Percentiles rank a stretch among this genome's conserved stretches.
These are phyloP conservation scores for Phytophthora litchii DNA, from an alignment of 352 stramenopile genomes.

Conservation along the genomic window DNA sequence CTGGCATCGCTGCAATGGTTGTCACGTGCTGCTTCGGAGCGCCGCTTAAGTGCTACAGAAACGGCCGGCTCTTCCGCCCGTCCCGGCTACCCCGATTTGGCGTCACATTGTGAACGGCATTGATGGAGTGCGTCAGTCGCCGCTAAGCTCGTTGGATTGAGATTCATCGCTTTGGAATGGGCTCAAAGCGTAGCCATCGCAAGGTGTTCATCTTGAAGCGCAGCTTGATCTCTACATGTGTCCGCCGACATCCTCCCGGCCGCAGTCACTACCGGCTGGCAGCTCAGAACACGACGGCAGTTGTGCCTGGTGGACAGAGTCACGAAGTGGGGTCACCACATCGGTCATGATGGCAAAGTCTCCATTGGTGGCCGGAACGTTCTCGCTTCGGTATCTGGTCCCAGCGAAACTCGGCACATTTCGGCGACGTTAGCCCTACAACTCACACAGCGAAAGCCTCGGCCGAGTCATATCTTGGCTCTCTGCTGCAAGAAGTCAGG, in stretches of 20 bases:
- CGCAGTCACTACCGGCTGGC: conserved; percentile 3
- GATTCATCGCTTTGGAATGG: conserved; percentile 7
- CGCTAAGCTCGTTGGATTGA: conserved; percentile 6
- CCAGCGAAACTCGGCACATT: conserved; percentile 3
- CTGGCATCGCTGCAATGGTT: background rate
- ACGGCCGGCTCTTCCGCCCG: conserved; percentile 21
- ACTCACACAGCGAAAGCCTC: background rate
- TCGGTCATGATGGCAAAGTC: background rate
- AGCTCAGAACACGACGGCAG: conserved; percentile 19
- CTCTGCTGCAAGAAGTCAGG: conserved; percentile 18
- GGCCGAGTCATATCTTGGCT: conserved; percentile 15
- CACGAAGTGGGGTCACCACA: background rate
- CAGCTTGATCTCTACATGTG: conserved; percentile 9
- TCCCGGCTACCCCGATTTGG: conserved; percentile 12
- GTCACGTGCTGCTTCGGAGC: background rate
- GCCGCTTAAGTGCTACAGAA: conserved; percentile 23
- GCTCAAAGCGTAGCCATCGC: conserved; percentile 27
- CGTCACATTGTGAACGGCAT: conserved; percentile 33
- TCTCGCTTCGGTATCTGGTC: conserved; percentile 23
- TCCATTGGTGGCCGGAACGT: conserved; percentile 7
- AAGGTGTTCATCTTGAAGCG: conserved; percentile 17
- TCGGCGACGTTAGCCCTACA: background rate
- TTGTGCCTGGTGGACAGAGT: conserved; percentile 15
- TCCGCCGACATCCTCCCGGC: conserved; percentile 2
- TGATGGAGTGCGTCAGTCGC: conserved; percentile 29